Evolutionary conservation across 2,329 filamentous ascomycete species (phyloP), one percentile per base, ranked within the genome.

Genomic region (Apiospora saccharicola): DNA sequence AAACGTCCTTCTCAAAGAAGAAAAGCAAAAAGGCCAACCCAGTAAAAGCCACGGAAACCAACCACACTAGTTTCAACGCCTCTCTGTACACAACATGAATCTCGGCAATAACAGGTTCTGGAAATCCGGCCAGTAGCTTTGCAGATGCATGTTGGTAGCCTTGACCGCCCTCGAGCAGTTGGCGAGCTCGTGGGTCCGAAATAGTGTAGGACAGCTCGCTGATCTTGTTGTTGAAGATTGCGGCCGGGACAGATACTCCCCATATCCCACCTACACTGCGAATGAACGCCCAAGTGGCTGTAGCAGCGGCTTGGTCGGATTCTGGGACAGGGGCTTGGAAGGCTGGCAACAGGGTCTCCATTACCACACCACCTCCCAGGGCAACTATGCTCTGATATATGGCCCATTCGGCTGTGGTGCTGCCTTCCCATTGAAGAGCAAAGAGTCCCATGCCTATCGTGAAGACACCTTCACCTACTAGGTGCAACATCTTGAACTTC

Each of bases 221-320:
- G 41, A 70, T 71, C 16, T 73, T 71, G 47, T 69, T 76, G 46
- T 78, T 76, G 74, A 85, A 84, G 49, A 84, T 80, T 3, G 80
- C 77, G 0, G 80, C 80, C 5, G 81, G 80, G 41, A 86, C 79
- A 0, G 82, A 79, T 0, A 86, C 80, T n/a, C 84, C 84, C 70
- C 85, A 79, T 37, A 83, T 80, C 44, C 80, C 78, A 0, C 84
- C 85, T 24, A 85, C 80, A 47, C 78, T 80, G 22, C 84, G 79
- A 69, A 83, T 78, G 74, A 85, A 86, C 4, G 75, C 75, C 75
- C 79, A 83, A 72, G 83, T 82, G 10, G 79, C 79, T 5, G 79
- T 79, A 0, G 82, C 80, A 22, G 78, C 75, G 1, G 78, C 77
- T 0, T 77, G 74, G 51, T 83, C 79, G 1, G 70, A 70, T 49